A percentile compares a stretch with the other conserved stretches of the same genome.
Conservation (phyloP, 1,284 basidiomycete species). For the Laetiporus sulphureus region DNA sequence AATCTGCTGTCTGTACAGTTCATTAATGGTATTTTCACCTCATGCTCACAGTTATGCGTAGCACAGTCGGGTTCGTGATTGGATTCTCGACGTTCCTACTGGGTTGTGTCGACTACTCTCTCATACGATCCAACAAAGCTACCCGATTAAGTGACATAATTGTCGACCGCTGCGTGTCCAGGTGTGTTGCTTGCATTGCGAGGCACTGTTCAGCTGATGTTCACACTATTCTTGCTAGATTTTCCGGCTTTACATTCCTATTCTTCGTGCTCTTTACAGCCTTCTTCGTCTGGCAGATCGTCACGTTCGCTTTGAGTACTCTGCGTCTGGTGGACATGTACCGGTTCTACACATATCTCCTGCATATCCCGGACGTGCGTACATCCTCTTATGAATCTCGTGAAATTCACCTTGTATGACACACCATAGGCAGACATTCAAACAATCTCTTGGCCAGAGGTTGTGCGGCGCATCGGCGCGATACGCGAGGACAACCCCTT, state of each 20-base stretch:
- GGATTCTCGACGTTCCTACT: slow-evolving; percentile 93
- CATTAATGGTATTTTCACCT: slow-evolving; percentile 14
- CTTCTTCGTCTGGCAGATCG: slow-evolving; percentile 77
- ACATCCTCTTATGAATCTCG: slow-evolving; percentile 4
- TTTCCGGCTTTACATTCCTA: slow-evolving; percentile 78
- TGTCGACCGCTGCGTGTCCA: slow-evolving; percentile 73
- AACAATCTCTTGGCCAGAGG: slow-evolving; percentile 94
- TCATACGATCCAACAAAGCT: slow-evolving; percentile 57
- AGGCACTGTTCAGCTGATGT: slow-evolving; percentile 12
- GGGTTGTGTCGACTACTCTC: slow-evolving; percentile 91
- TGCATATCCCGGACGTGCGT: slow-evolving; percentile 77
- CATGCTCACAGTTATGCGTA: slow-evolving; percentile 32
- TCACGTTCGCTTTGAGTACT: slow-evolving; percentile 58
- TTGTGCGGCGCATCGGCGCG: slow-evolving; percentile 83
- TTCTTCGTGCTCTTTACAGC: slow-evolving; percentile 77
- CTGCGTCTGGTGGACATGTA: slow-evolving; percentile 87
- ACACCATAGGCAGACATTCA: slow-evolving; percentile 82
- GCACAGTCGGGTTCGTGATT: slow-evolving; percentile 96
- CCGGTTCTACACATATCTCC: slow-evolving; percentile 79
- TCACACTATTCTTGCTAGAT: slow-evolving; percentile 51
- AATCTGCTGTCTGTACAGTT: slow-evolving; percentile 85
- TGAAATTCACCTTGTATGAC: slow-evolving; percentile 1
- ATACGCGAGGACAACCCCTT: slow-evolving; percentile 89
- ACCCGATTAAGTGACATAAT: slow-evolving; percentile 74
- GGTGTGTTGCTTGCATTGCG: slow-evolving; percentile 36